Evolutionary conservation across 1,139 yeast species (phyloP).

Genomic region (Kodamaea sp.): DNA sequence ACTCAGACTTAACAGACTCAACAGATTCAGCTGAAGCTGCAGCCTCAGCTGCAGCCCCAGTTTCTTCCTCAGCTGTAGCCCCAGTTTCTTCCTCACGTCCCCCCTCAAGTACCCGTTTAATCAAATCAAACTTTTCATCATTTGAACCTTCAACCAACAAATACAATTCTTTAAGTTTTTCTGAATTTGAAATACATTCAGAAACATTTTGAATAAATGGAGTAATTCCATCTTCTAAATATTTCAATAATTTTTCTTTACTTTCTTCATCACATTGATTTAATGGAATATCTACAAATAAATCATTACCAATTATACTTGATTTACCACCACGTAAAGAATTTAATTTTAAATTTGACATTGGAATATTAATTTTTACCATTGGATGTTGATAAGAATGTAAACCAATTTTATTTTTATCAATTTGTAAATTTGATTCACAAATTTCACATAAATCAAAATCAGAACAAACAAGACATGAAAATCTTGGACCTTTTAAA

Average conservation of each 20-base stretch:
- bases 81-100: no score
- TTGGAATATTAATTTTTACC: conserved; percentile 24
- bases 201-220: conserved; percentile 24
- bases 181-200: conserved; percentile 21
- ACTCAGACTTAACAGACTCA: neutral
- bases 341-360: conserved; percentile 4
- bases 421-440: conserved; percentile 24
- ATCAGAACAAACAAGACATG: conserved; percentile 52
- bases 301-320: conserved; percentile 1
- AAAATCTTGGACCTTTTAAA: conserved; percentile 49
- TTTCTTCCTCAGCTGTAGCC: no score
- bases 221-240: conserved; percentile 16
- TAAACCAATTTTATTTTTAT: conserved; percentile 13
- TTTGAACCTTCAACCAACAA: conserved; percentile 16
- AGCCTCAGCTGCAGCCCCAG: no score
- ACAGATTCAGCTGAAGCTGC: no score
- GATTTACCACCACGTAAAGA: neutral
- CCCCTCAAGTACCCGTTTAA: conserved; percentile 1
- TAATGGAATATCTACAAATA: conserved; percentile 25
- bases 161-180: conserved; percentile 24
- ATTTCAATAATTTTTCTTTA: conserved; percentile 18
- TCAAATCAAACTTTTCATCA: conserved; percentile 13
- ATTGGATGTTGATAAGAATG: conserved; percentile 33
- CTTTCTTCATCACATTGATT: conserved; percentile 20
- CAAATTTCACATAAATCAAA: conserved; percentile 57